Evolutionary conservation across 805 yeast genomes (phyloP).

Genomic region (Metschnikowia vanudenii): DNA sequence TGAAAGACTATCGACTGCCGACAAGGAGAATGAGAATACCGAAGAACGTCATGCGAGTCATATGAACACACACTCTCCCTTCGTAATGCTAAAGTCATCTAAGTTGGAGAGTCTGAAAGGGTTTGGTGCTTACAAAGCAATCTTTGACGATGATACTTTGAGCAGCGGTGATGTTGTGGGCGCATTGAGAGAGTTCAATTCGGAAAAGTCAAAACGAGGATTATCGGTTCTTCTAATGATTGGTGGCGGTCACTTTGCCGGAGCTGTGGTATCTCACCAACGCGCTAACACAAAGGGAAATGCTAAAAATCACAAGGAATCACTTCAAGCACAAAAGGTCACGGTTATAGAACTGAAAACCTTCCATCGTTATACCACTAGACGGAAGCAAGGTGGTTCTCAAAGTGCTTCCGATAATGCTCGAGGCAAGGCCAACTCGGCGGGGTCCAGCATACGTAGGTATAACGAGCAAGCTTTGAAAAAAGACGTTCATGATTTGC

Average conservation of each 20-base stretch:
- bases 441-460: constrained; percentile 87
- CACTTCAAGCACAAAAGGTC: constrained; percentile 61
- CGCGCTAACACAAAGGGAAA: constrained; percentile 58
- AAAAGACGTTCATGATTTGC: constrained; percentile 69
- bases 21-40: constrained; percentile 22
- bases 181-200: constrained; percentile 11
- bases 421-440: constrained; percentile 93
- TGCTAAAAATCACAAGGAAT: constrained; percentile 44
- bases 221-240: constrained; percentile 83
- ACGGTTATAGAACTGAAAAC: constrained; percentile 73
- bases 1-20: constrained; percentile 20
- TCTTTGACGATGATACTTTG: constrained; percentile 47
- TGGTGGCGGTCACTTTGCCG: constrained; percentile 98
- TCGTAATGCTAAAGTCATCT: constrained; percentile 53
- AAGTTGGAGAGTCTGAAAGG: constrained; percentile 46
- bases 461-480: constrained; percentile 83
- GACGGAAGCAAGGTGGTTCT: constrained; percentile 97
- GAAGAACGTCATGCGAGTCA: constrained; percentile 45
- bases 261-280: constrained; percentile 80
- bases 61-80: constrained; percentile 70
- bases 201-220: constrained; percentile 30
- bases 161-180: constrained; percentile 44
- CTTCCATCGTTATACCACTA: constrained; percentile 90
- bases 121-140: constrained; percentile 65
- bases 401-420: constrained; percentile 92